A percentile compares a stretch with the other conserved stretches of the same genome.
These are phyloP conservation scores for Botrytis tulipae DNA, from an alignment of 2,329 filamentous ascomycete species.

Conservation along the genomic window DNA sequence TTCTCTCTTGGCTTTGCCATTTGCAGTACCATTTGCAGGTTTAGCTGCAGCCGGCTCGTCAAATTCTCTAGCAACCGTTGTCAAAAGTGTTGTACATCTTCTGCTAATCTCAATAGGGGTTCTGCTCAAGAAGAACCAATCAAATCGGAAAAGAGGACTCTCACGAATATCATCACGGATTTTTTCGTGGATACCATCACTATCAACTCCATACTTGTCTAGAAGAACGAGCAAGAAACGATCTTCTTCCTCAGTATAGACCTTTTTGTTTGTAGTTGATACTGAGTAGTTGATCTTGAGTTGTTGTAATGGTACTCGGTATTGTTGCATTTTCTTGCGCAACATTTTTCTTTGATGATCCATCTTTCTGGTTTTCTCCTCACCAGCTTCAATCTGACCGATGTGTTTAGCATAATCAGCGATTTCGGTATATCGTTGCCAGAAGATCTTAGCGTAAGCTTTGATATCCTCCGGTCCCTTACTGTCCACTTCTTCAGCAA, in stretches of 20 bases:
- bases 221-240: constrained; percentile 91
- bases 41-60: constrained; percentile 60
- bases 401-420: constrained; percentile 86
- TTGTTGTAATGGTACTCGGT: constrained; percentile 95
- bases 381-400: constrained; percentile 85
- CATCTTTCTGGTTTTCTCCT: constrained; percentile 83
- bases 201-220: constrained; percentile 88
- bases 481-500: constrained; percentile 86
- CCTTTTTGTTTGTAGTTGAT: constrained; percentile 99
- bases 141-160: constrained; percentile 91
- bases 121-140: constrained; percentile 98
- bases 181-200: constrained; percentile 83
- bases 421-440: constrained; percentile 91
- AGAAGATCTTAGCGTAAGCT: constrained; percentile 91
- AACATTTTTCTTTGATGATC: constrained; percentile 92
- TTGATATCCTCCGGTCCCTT: constrained; percentile 84
- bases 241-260: constrained; percentile 98
- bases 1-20: constrained; percentile 73
- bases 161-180: constrained; percentile 98
- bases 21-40: constrained; percentile 52
- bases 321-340: constrained; percentile 92
- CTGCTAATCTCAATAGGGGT: constrained; percentile 91
- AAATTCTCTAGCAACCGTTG: constrained; percentile 92
- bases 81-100: constrained; percentile 89
- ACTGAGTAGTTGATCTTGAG: constrained; percentile 99